phyloP scores from a whole-genome alignment of 2,329 filamentous ascomycete species.

The Colletotrichum ledebouriae region DNA sequence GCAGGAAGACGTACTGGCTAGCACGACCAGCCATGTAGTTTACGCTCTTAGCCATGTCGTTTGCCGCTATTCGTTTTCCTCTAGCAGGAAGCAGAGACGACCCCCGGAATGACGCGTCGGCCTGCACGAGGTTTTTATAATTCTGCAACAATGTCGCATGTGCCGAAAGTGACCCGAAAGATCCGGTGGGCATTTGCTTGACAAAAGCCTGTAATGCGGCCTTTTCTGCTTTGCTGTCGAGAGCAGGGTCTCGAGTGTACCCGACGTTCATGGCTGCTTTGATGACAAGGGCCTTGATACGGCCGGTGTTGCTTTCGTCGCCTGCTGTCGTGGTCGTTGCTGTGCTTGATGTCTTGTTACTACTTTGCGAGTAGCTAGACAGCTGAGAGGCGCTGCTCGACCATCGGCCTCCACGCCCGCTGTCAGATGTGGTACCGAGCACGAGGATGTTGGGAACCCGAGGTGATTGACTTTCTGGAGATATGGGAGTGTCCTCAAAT shows the following conservation, averaged over 20 bases:
- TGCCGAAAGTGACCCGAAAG: constrained; percentile 80
- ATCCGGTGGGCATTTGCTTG: constrained; percentile 78
- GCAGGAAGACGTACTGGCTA: constrained; percentile 82
- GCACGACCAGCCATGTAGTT: constrained; percentile 78
- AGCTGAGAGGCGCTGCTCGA: constrained; percentile 84
- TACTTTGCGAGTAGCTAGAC: constrained; percentile 82
- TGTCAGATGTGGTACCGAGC: constrained; percentile 76
- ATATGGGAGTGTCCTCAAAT: constrained; percentile 90
- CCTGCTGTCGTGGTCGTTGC: constrained; percentile 76
- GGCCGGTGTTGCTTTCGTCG: constrained; percentile 82
- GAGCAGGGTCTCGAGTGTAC: constrained; percentile 73
- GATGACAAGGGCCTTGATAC: constrained; percentile 83
- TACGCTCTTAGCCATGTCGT: constrained; percentile 86
- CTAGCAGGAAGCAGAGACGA: constrained; percentile 66
- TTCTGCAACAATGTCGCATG: constrained; percentile 80
- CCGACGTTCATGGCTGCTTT: constrained; percentile 90
- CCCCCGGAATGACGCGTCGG: constrained; percentile 76
- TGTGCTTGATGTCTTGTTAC: constrained; percentile 75
- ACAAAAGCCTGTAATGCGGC: constrained; percentile 80
- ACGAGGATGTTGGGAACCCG: constrained; percentile 90
- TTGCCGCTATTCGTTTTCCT: constrained; percentile 73
- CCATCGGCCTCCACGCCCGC: constrained; percentile 77
- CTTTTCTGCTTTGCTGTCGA: constrained; percentile 59
- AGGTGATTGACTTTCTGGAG: constrained; percentile 81
- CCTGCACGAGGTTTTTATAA: constrained; percentile 84